Conservation (phyloP, 805 yeast genomes). For the Kazachstania kunashirensis region DNA sequence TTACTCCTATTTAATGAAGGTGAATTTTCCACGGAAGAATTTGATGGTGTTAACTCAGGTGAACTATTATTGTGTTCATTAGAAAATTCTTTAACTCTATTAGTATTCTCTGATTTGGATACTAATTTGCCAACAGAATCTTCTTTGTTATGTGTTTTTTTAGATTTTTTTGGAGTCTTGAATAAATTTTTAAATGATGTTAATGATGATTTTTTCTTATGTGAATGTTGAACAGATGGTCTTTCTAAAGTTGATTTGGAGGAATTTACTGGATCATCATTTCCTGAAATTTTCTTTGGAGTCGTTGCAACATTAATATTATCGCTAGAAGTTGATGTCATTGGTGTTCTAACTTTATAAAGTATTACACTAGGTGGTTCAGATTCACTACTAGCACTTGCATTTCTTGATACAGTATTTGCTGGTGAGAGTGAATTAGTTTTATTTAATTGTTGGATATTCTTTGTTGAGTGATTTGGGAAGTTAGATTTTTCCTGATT, state of each 20-base stretch:
- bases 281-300: background rate
- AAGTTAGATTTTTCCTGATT: too few species aligned
- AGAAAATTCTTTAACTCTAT: background rate
- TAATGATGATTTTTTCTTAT: slow-evolving; percentile 24
- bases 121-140: background rate
- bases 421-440: too few species aligned
- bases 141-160: slow-evolving; percentile 1
- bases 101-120: background rate
- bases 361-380: background rate
- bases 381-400: background rate
- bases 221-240: slow-evolving; percentile 9
- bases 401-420: background rate
- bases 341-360: background rate
- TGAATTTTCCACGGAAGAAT: slow-evolving; percentile 4
- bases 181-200: slow-evolving; percentile 26
- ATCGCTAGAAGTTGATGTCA: background rate
- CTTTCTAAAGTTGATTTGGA: background rate
- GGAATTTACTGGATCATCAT: slow-evolving; percentile 6
- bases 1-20: slow-evolving; percentile 3
- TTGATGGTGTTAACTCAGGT: background rate
- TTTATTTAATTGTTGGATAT: too few species aligned
- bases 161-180: slow-evolving; percentile 24
- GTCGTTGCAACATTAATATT: background rate
- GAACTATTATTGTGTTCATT: background rate
- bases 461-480: too few species aligned